Base-by-base conservation (phyloP, 139 green algal species). In the Zygnema circumcarinatum region DNA sequence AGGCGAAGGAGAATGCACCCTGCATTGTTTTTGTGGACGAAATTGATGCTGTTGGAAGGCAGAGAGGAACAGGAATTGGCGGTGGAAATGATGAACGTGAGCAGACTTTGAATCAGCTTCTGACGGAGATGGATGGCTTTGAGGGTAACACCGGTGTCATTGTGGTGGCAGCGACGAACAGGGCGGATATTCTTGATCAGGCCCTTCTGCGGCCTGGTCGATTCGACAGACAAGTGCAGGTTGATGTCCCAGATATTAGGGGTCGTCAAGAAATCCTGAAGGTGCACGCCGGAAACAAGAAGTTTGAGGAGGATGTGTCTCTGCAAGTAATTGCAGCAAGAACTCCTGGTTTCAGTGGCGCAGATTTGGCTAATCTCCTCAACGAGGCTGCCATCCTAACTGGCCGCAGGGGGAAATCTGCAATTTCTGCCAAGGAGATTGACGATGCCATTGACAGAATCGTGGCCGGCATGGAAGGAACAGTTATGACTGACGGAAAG, bases 1-100 rank as follows among this genome's bases (percentile, higher is more conserved):
- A 98, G 93, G 96, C 97, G 54, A 99, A 99, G 93, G 94, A 97
- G 90, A 99, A 99, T 91, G 96, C 96, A 0, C 97, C 97, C 3
- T 99, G 97, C 95, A 99, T 99, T 87, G 92, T 99, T 68, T 99
- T 99, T 92, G 97, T 99, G 47, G 97, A 99, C 93, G 97, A 99
- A 94, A 99, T 99, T 86, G 97, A 99, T 91, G 97, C 97, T 52
- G 97, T 99, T 1, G 97, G 97, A 84, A 94, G 97, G 68, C 95
- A 97, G 75, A 94, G 97, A 78, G 97, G 97, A 47, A 96, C 96
- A 62, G 95, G 97, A 74, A 94, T 99, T 84, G 97, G 97, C 56
- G 96, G 97, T 72, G 96, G 96, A 89, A 98, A 98, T 81, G 96
- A 98, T 79, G 96, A 98, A 94, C 93, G 96, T 40, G 96, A 98